Evolutionary conservation across 352 stramenopile genomes (phyloP), one percentile per base, ranked within the genome.

Genomic region (Globisporangium spinosum): DNA sequence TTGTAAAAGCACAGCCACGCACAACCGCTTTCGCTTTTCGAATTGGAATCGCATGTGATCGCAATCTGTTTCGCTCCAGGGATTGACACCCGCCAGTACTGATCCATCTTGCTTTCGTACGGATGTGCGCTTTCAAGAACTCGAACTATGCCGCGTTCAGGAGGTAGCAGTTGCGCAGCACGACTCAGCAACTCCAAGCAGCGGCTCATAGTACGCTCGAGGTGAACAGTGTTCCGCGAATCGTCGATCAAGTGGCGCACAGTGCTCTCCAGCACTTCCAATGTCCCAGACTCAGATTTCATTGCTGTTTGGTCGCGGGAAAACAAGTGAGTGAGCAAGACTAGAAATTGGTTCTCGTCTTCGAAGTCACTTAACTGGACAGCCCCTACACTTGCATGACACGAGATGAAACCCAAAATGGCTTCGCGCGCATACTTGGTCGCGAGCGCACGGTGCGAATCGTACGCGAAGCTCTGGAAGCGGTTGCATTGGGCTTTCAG

Each of bases 1-100:
- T 90, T 91, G 73, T 91, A 94, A 62, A 96, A 87, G 20, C 70
- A 74, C 0, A 96, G 35, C 70, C 77, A 96, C 56, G 94, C 85
- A 35, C 74, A 87, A 0, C 73, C 76, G 15, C 74, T 64, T 45
- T 95, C 89, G n/a, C 72, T 92, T 64, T 88, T 92, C 20, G 76
- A 91, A 40, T 75, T 76, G 34, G 76, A 56, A 73, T 96, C 87
- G 70, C 93, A 96, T 10, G 83, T 69, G 9, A 96, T 69, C 23
- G 83, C 72, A 25, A 95, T 89, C 60, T 76, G 76, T 27, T 70
- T 82, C 5, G 85, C 89, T 20, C 87, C 87, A 13, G 84, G 80
- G 65, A 96, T 83, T 22, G 71, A 79, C 7, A 94, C 60, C 57
- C 83, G 70, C 83, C 85, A 91, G 59, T 89, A 87, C 45, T 87